Conservation (phyloP, 352 stramenopile genomes). For the Phytophthora citricola region DNA sequence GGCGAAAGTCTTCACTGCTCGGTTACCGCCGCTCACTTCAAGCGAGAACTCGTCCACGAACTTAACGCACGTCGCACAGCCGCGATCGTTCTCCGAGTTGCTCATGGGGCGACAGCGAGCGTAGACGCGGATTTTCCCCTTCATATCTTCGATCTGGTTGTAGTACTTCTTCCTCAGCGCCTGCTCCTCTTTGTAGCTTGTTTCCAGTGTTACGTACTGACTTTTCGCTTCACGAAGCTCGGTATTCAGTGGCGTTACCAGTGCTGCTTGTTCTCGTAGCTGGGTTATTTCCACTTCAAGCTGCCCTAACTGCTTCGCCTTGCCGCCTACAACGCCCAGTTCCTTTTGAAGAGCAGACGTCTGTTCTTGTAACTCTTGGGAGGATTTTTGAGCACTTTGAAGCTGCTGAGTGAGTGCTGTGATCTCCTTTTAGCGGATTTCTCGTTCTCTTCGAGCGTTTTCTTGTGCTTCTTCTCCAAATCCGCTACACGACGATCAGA, state of each 20-base stretch:
- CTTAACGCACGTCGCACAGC: constrained; percentile 66
- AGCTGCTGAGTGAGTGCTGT: constrained; percentile 56
- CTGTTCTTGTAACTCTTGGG: constrained; percentile 56
- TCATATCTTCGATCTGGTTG: constrained; percentile 97
- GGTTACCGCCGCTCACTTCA: constrained; percentile 72
- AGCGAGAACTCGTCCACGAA: constrained; percentile 89
- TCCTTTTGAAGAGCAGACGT: constrained; percentile 55
- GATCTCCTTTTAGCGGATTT: constrained; percentile 60
- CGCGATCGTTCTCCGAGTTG: constrained; percentile 81
- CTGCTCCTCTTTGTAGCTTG: constrained; percentile 89
- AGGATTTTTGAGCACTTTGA: constrained; percentile 49
- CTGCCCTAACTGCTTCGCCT: constrained; percentile 59
- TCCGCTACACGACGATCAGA: constrained; percentile 73
- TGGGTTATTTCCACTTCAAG: constrained; percentile 66
- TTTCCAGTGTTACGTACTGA: constrained; percentile 62
- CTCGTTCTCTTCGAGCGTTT: constrained; percentile 72
- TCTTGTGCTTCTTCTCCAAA: constrained; percentile 83
- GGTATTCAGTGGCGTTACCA: constrained; percentile 54
- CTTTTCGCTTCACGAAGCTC: constrained; percentile 48
- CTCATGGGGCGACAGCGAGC: constrained; percentile 93
- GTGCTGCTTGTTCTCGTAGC: constrained; percentile 57
- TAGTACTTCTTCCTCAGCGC: constrained; percentile 95
- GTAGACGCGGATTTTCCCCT: constrained; percentile 95
- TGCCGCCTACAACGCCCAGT: constrained; percentile 50
- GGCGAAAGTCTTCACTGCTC: constrained; percentile 88